Evolutionary conservation across 768 basidiomycete genomes (phyloP).

Genomic region (Rubroboletus pulcherrimus): DNA sequence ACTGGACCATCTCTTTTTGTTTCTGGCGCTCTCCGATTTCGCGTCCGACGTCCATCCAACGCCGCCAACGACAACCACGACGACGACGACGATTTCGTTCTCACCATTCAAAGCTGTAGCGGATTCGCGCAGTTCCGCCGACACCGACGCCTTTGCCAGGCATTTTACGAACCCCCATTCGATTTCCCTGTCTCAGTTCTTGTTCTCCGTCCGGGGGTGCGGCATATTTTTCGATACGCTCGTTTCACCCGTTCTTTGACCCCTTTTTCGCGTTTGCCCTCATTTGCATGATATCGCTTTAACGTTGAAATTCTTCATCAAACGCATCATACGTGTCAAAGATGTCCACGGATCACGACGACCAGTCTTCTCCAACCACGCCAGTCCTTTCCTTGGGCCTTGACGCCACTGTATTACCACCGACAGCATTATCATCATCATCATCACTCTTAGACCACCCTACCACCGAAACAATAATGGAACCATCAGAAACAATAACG

Average conservation of each 20-base stretch:
- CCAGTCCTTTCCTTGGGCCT: constrained; percentile 9
- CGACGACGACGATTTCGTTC: neutral
- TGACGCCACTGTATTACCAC: constrained; percentile 26
- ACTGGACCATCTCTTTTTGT: constrained; percentile 12
- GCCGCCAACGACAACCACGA: constrained; percentile 10
- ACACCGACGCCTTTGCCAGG: neutral
- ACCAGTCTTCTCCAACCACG: constrained; percentile 15
- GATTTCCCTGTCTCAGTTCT: constrained; percentile 6
- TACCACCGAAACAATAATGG: constrained; percentile 20
- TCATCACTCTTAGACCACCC: constrained; percentile 21
- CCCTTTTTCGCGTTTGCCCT: neutral
- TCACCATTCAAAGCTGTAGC: neutral
- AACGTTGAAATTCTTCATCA: constrained; percentile 8
- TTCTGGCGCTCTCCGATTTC: constrained; percentile 12
- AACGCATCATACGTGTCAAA: constrained; percentile 17
- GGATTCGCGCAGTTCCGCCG: neutral
- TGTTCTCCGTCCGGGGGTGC: constrained; percentile 3
- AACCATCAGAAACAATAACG: constrained; percentile 16
- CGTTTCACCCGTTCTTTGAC: neutral
- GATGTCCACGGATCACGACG: constrained; percentile 25
- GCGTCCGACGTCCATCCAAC: constrained; percentile 15
- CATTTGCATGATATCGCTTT: constrained; percentile 20
- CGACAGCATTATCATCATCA: constrained; percentile 10
- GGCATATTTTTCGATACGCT: constrained; percentile 8
- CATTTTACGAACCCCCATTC: constrained; percentile 1